Base-by-base conservation (phyloP, 192 early-diverging fungal species). In the Coemansia reversa region DNA sequence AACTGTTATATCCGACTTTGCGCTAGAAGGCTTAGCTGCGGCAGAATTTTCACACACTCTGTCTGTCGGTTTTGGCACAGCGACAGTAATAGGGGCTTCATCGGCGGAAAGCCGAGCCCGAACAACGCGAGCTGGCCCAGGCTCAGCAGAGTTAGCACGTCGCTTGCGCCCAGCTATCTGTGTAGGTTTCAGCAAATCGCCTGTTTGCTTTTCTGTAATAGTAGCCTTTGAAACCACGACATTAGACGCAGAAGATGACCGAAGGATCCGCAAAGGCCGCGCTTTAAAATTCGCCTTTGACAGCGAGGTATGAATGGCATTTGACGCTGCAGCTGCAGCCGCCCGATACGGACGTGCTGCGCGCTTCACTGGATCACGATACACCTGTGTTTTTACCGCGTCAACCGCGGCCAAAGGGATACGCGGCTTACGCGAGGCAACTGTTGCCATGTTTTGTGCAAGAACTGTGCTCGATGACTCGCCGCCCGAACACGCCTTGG, bases 151-250 rank as follows among this genome's bases (percentile, higher is more conserved):
- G 14, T 60, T 22, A 11, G 72, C 60, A 4, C 72, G 71, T 19
- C 76, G 76, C 60, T 79, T 79, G 63, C 39, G 59, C 12, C 76
- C 76, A 33, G 71, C 68, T 1, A 66, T 50, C 18, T 63, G 67
- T 18, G 48, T 48, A 4, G 70, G 67, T 54, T 62, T 65, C 19
- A 19, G 23, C 48, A 51, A 2, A 11, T 48, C 67, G 35, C 52
- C 8, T 3, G 52, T 32, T 14, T 20, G 24, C 54, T 65, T 55
- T 30, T 51, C 57, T 7, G 62, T 35, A n/a, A 51, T 50, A 6
- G 42, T 32, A 11, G 62, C 6, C 63, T 61, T 49, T 0, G 53
- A 39, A 19, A 18, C 42, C 20, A 60, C 65, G n/a, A 72, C 47
- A 35, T 70, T 74, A n/a, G 73, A 71, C 0, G 69, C 67, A 53